Evolutionary conservation across 148 eudicot genomes (phyloP).

Genomic region (Euryodendron excelsum): DNA sequence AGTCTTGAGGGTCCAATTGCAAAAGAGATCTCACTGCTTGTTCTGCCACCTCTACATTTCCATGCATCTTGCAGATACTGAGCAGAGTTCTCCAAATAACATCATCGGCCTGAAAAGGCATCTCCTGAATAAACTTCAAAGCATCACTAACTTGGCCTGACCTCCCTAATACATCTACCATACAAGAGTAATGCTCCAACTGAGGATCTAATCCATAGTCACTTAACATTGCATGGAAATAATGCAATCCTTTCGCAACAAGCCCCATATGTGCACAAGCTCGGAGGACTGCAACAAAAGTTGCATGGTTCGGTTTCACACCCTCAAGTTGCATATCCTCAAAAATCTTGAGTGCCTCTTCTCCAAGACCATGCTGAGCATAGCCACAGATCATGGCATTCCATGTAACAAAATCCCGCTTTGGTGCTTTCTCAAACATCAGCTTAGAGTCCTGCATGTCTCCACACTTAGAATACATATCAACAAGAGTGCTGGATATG

Average conservation of each 20-base stretch:
- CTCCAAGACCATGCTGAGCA: conserved; percentile 82
- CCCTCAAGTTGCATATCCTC: conserved; percentile 61
- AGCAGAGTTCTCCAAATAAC: conserved; percentile 90
- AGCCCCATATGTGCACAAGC: conserved; percentile 91
- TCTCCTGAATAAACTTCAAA: conserved; percentile 55
- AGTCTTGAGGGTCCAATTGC: conserved; percentile 72
- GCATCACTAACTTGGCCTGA: conserved; percentile 66
- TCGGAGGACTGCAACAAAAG: conserved; percentile 81
- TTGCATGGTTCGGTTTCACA: conserved; percentile 77
- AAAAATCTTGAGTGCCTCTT: conserved; percentile 57
- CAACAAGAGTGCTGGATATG: conserved; percentile 77
- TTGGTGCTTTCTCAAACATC: conserved; percentile 55
- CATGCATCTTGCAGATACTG: conserved; percentile 74
- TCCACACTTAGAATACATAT: conserved; percentile 96
- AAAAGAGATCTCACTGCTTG: conserved; percentile 61
- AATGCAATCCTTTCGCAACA: conserved; percentile 55
- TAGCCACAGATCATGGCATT: conserved; percentile 82
- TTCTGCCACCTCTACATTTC: conserved; percentile 84
- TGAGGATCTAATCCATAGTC: conserved; percentile 61
- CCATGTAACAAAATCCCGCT: conserved; percentile 87
- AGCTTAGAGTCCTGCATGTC: conserved; percentile 67
- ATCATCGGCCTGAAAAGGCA: conserved; percentile 87
- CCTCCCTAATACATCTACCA: conserved; percentile 83
- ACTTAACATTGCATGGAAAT: conserved; percentile 56
- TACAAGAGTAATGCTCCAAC: conserved; percentile 78